These are phyloP conservation scores for Sphaerulina musiva DNA, from an alignment of 2,329 filamentous ascomycete genomes.

Conservation along the genomic window DNA sequence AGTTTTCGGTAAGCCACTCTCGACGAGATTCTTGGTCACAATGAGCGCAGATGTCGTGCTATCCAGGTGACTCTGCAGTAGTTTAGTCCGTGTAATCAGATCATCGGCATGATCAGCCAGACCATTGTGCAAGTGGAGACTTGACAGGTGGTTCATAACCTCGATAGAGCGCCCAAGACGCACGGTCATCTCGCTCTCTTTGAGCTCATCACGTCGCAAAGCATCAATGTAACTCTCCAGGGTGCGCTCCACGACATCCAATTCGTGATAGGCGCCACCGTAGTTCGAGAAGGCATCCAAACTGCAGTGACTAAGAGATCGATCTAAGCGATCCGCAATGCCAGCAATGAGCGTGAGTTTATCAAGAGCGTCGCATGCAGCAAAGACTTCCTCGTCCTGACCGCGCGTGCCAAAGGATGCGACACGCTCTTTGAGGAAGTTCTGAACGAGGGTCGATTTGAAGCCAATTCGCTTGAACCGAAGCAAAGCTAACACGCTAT, in stretches of 20 bases:
- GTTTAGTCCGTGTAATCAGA: conserved; percentile 65
- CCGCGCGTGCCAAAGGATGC: conserved; percentile 60
- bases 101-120: conserved; percentile 71
- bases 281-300: conserved; percentile 71
- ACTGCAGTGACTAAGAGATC: conserved; percentile 70
- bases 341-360: conserved; percentile 77
- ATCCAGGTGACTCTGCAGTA: conserved; percentile 78
- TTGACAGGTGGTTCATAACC: conserved; percentile 76
- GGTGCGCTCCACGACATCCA: conserved; percentile 84
- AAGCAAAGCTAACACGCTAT: conserved; percentile 81
- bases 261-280: conserved; percentile 73
- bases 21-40: conserved; percentile 59
- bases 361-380: conserved; percentile 73
- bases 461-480: conserved; percentile 82
- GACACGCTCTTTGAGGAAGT: conserved; percentile 72
- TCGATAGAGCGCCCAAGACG: conserved; percentile 77
- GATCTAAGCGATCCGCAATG: conserved; percentile 79
- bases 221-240: conserved; percentile 84
- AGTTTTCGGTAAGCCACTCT: conserved; percentile 53
- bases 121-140: conserved; percentile 66
- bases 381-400: conserved; percentile 71
- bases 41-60: conserved; percentile 63
- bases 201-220: conserved; percentile 74
- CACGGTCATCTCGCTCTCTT: conserved; percentile 72
- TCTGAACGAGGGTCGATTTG: conserved; percentile 74